Evolutionary conservation across 495 filamentous ascomycete genomes (phyloP), one percentile per base, ranked within the genome.

Genomic region (Pseudomonodictys pantanalensis): DNA sequence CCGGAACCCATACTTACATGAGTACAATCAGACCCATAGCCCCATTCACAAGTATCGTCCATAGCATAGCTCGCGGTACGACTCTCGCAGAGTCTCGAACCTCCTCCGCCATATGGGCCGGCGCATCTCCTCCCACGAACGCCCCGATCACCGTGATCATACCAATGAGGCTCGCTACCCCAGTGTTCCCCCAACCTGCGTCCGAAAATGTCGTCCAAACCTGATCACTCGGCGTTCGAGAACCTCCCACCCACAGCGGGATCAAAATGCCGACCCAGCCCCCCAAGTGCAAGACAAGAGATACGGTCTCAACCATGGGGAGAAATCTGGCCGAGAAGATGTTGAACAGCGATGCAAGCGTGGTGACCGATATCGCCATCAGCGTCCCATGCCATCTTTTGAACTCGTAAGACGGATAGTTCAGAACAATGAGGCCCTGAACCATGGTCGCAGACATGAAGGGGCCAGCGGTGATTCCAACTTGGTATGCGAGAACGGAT

Each of bases 181-280:
- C 66, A 20, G 56, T 67, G 15, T 71, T 81, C 24, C 71, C 61
- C 82, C 82, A 85, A n/a, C 81, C 82, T 15, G 73, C 73, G 58
- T 83, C 80, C 24, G 71, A 67, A 62, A 81, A 81, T 1, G 75
- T 69, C 4, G 76, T 75, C 55, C 84, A 81, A 15, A 84, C 81
- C 22, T 72, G 73, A 11, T 71, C 66, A 1, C 75, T 72, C 30
- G 69, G 72, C 22, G 32, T 74, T 72, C 73, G 75, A 9, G 62
- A 59, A 11, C 44, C 55, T 17, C 68, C 35, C 22, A 52, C 56
- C 63, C 57, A 66, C 6, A 68, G 26, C 17, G 45, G 33, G 2
- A 64, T 60, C 1, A 69, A 12, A 57, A 68, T 64, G 32, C 30
- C 64, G 46, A 67, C 53, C 59, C 67, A 69, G 20, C 29, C 60